Base-by-base conservation (phyloP, 352 stramenopile genomes). In the Pythium aquatile region DNA sequence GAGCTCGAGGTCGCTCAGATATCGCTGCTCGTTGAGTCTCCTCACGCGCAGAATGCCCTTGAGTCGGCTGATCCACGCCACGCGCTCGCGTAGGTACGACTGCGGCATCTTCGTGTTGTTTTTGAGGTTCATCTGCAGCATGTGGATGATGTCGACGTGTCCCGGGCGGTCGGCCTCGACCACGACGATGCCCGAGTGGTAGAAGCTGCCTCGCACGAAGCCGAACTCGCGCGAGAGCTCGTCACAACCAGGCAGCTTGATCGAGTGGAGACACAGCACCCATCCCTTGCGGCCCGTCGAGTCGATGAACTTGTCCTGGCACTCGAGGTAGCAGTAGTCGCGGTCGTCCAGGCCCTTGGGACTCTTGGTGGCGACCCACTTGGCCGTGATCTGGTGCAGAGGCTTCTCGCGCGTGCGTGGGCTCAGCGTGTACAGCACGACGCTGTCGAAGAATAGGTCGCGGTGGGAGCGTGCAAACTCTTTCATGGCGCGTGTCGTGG, bases 301-400 rank as follows among this genome's bases (percentile, higher is more conserved):
- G 70, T 96, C 87, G 3, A 90, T 85, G 53, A 96, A 96, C 73
- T 91, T 87, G 72, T 96, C 84, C 55, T 96, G 87, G 62, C 83
- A 94, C 75, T 96, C 86, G 20, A 91, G 63, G 59, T 78, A 90
- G 66, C 81, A 90, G 63, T 87, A 93, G 66, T 93, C 83, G 32
- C 84, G 81, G 69, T 93, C 76, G 13, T 79, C 73, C 1, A 91
- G 55, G 24, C 79, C 82, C 14, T 74, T 70, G n/a, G 84, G 80
- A 58, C 74, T 82, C 56, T 81, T 70, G 32, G 85, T 66, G 0
- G 77, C 81, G 66, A 88, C 78, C 87, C 87, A 96, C 66, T 93
- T 93, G 69, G 87, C 85, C 40, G 85, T 91, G 47, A 94, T 83
- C 58, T 93, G 86, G 56, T 96, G 85, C 48, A 93, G 70, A n/a